Base-by-base conservation (phyloP, 768 basidiomycete species). In the Termitomyces bulborhizus region DNA sequence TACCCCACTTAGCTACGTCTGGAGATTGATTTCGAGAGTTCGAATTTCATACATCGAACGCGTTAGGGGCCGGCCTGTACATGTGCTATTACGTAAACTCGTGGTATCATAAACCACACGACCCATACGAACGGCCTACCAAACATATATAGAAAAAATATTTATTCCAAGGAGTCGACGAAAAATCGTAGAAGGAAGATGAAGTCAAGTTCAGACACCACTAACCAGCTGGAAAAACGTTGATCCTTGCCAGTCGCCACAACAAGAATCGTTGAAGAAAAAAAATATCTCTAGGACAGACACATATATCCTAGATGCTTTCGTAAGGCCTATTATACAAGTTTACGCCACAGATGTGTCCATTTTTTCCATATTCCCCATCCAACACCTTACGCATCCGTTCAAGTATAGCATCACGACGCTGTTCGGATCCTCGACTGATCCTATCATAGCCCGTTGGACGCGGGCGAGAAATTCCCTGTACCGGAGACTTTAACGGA, bases 301-400 rank as follows among this genome's bases (percentile, higher is more conserved):
- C 15, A 4, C 15, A 37, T 4, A 37, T 16, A 16, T 29, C 29
- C 34, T 21, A 9, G 18, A 27, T 3, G 26, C 16, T 11, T 37
- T 37, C 26, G 6, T n/a, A 26, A 47, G 15, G 24, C 24, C 34
- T 37, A 39, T n/a, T 50, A 29, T 29, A 27, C 34, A 39, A 40
- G 26, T 53, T 32, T 32, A 12, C 6, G 39, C 31, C 15, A 21
- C 21, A 21, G 21, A 21, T 21, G 1, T 21, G 21, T 21, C 26
- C 16, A 15, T 21, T 16, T n/a, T 27, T 39, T 47, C 16, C 34
- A 12, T 48, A 39, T 26, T 58, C 48, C 34, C 54, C 57, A 21
- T 58, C 51, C 11, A 58, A 37, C 12, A 58, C 54, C 40, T 27
- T 48, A 42, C 54, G 57, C 57, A 58, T 58, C 40, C 39, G 44